phyloP scores from a whole-genome alignment of 2,329 filamentous ascomycete species.

The Cladosporium sp. region DNA sequence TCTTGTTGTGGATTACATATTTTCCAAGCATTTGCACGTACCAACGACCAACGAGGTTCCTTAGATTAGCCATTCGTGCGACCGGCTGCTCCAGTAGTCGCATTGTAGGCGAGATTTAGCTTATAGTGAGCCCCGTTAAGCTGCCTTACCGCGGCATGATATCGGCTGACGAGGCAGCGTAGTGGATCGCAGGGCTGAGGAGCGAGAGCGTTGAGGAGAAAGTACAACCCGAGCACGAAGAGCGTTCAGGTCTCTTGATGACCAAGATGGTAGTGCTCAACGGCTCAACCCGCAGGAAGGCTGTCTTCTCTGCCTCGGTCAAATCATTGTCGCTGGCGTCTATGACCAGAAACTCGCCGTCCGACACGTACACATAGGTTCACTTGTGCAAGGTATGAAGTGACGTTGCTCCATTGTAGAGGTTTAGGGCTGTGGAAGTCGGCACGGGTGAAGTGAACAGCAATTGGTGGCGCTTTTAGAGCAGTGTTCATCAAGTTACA shows the following conservation, averaged over 20 bases:
- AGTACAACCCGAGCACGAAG: background rate
- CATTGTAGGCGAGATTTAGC: background rate
- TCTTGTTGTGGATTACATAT: background rate
- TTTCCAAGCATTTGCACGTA: constrained; percentile 1
- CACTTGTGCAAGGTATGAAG: background rate
- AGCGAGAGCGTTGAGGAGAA: background rate
- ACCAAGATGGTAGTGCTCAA: background rate
- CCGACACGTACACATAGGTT: background rate
- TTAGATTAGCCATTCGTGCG: constrained; percentile 3
- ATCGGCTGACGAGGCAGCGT: background rate
- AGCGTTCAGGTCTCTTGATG: background rate
- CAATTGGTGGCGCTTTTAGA: background rate
- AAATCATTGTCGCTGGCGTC: background rate
- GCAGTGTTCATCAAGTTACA: background rate
- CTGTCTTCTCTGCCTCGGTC: background rate
- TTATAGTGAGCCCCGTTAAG: background rate
- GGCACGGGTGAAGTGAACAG: background rate
- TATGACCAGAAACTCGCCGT: background rate
- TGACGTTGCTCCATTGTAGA: background rate
- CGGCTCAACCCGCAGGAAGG: background rate
- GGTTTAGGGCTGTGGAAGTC: background rate
- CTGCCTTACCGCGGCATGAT: background rate
- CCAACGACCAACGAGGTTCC: background rate
- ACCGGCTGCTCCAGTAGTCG: background rate
- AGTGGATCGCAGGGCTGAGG: background rate